Percentiles rank a stretch among this genome's conserved stretches.
Evolutionary conservation across 2,329 filamentous ascomycete species (phyloP).

Genomic region (Botryotinia narcissicola): DNA sequence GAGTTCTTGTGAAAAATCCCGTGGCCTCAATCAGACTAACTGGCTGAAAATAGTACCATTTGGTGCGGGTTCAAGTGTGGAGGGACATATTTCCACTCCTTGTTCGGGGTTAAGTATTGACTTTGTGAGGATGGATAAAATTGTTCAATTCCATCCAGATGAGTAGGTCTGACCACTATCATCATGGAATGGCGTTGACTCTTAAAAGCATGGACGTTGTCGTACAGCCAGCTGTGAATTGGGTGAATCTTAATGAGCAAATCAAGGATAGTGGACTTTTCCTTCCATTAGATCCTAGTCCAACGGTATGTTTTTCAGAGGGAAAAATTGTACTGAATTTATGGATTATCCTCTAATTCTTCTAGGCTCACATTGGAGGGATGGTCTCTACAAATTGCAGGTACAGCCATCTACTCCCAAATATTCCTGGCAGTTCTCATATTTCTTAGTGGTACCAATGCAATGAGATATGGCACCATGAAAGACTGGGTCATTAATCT

Average conservation of each 20-base stretch:
- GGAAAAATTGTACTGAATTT: not conserved
- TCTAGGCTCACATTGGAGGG: conserved; percentile 67
- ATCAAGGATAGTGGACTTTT: conserved; percentile 71
- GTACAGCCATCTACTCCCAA: not conserved
- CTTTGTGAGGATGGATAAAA: conserved; percentile 80
- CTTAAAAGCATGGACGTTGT: conserved; percentile 69
- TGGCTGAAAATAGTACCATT: not conserved
- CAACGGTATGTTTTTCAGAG: conserved; percentile 41
- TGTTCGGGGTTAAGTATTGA: conserved; percentile 85
- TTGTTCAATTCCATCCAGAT: conserved; percentile 74
- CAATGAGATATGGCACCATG: conserved; percentile 80
- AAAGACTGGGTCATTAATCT: conserved; percentile 83
- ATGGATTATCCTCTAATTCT: not conserved
- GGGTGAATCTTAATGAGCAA: conserved; percentile 78
- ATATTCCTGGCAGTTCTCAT: not conserved
- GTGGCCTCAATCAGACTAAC: not conserved
- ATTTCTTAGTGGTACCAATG: conserved; percentile 65
- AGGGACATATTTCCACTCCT: conserved; percentile 85
- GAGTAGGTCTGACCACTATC: conserved; percentile 45
- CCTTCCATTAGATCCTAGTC: conserved; percentile 78
- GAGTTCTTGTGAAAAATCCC: conserved; percentile 40
- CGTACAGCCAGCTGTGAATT: conserved; percentile 83
- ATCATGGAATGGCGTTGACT: not conserved
- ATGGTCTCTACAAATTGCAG: conserved; percentile 75
- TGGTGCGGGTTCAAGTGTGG: conserved; percentile 38